These are phyloP conservation scores for Vachellia collinsii DNA, from an alignment of 306 rosid genomes.

Conservation along the genomic window DNA sequence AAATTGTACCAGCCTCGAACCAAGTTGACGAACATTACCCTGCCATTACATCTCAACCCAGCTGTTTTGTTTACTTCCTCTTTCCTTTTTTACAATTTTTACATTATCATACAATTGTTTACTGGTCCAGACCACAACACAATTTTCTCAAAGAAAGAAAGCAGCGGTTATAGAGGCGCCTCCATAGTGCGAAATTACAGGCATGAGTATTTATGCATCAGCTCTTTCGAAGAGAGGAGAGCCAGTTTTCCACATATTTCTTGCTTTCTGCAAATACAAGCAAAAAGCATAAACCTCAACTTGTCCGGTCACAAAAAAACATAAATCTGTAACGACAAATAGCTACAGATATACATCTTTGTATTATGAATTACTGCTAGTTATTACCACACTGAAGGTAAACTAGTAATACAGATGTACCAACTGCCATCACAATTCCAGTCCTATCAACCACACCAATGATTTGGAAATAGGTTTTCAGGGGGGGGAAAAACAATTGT, in stretches of 20 bases:
- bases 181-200: constrained; percentile 26
- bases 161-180: constrained; percentile 5
- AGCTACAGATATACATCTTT: constrained; percentile 1
- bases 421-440: background rate
- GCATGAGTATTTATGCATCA: constrained; percentile 41
- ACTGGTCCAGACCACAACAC: constrained; percentile 26
- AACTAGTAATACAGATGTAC: background rate
- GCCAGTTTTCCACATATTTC: constrained; percentile 80
- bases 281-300: constrained; percentile 22
- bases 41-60: constrained; percentile 32
- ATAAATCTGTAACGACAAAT: constrained; percentile 16
- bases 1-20: constrained; percentile 31
- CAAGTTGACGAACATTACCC: constrained; percentile 39
- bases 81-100: constrained; percentile 33
- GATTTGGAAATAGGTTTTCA: background rate
- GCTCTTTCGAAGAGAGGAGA: constrained; percentile 71
- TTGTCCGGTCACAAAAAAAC: background rate
- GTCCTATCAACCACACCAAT: background rate
- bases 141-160: constrained; percentile 29
- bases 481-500: background rate
- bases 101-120: constrained; percentile 39
- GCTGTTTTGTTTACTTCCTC: constrained; percentile 3
- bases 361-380: background rate
- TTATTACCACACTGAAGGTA: constrained; percentile 22
- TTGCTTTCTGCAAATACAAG: constrained; percentile 66